These are phyloP conservation scores for Coemansia sp. DNA, from an alignment of 192 early-diverging fungal genomes.

Conservation along the genomic window DNA sequence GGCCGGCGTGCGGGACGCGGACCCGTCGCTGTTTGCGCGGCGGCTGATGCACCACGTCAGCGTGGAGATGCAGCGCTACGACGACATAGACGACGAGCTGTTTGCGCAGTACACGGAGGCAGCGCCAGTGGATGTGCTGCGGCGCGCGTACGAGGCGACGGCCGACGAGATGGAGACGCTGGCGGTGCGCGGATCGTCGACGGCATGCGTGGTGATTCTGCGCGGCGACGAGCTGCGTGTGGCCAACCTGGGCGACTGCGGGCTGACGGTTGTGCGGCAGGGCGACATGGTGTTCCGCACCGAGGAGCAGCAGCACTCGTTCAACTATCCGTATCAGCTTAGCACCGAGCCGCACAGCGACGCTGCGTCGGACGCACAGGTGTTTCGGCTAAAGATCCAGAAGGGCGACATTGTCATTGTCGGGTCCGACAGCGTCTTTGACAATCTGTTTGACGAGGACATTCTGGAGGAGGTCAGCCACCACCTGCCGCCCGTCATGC, in stretches of 20 bases:
- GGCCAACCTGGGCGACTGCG: slow-evolving; percentile 94
- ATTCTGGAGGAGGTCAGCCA: slow-evolving; percentile 83
- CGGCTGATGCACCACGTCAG: slow-evolving; percentile 93
- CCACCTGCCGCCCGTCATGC: slow-evolving; percentile 45
- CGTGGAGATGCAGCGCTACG: slow-evolving; percentile 79
- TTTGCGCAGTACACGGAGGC: slow-evolving; percentile 79
- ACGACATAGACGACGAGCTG: slow-evolving; percentile 75
- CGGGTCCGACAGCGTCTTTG: slow-evolving; percentile 93
- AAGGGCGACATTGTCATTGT: slow-evolving; percentile 92
- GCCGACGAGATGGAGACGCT: slow-evolving; percentile 65
- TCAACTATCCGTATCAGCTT: slow-evolving; percentile 97
- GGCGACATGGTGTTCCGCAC: slow-evolving; percentile 88
- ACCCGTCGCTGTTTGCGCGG: slow-evolving; percentile 88
- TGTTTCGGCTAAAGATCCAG: slow-evolving; percentile 80
- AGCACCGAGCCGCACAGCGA: slow-evolving; percentile 81
- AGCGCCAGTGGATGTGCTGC: slow-evolving; percentile 80
- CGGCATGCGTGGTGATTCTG: slow-evolving; percentile 84
- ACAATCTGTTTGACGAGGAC: slow-evolving; percentile 98
- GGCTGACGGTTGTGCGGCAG: slow-evolving; percentile 82
- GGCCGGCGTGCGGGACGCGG: slow-evolving; percentile 74
- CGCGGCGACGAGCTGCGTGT: slow-evolving; percentile 91
- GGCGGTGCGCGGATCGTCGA: slow-evolving; percentile 87
- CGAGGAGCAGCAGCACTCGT: slow-evolving; percentile 98
- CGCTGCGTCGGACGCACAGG: slow-evolving; percentile 78
- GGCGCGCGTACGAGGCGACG: slow-evolving; percentile 74